Evolutionary conservation across 2,329 filamentous ascomycete species (phyloP), one percentile per base, ranked within the genome.

Genomic region (Trichoderma guizhouense): DNA sequence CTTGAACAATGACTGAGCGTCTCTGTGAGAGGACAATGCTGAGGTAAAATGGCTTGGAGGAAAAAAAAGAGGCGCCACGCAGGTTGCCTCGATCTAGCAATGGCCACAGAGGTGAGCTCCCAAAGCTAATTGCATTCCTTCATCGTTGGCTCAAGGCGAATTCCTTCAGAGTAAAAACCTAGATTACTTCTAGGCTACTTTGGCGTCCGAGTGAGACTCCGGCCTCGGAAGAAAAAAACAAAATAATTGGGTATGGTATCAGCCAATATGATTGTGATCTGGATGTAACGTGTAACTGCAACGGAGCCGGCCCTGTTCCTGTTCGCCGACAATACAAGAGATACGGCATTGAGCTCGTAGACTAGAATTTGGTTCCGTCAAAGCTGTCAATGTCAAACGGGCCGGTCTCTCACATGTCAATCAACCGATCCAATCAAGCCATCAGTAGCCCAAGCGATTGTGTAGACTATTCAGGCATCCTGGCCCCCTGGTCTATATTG

Each of bases 331-430:
- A 18, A n/a, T 60, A 24, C 28, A 18, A 32, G 18, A 24, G n/a
- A 55, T n/a, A 24, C 5, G 51, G 36, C 36, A 39, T 39, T 39
- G 26, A 21, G 28, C 28, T 53, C 43, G 43, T 32, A 43, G 30
- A 51, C 18, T 8, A 43, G 30, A 51, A 30, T 3, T 15, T 18
- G 0, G 18, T 47, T n/a, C 43, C 43, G 18, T 18, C 5, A 6
- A 24, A 34, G 62, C 43, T 65, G 43, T 34, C 43, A 65, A 34
- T 12, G 11, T 24, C 32, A 26, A 34, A 34, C 58, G 32, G 58
- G 32, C 32, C 39, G 63, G 47, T 15, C 47, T 66, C 63, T 66
- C 63, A 66, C 63, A 66, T 66, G 63, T 57, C 47, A 57, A 39
- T 57, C 43, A 55, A 66, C 21, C 63, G 47, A 53, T 36, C 15